Percentiles rank a stretch among this genome's conserved stretches.
Evolutionary conservation across 768 basidiomycete species (phyloP).

Genomic region (Albatrellus ellisii): DNA sequence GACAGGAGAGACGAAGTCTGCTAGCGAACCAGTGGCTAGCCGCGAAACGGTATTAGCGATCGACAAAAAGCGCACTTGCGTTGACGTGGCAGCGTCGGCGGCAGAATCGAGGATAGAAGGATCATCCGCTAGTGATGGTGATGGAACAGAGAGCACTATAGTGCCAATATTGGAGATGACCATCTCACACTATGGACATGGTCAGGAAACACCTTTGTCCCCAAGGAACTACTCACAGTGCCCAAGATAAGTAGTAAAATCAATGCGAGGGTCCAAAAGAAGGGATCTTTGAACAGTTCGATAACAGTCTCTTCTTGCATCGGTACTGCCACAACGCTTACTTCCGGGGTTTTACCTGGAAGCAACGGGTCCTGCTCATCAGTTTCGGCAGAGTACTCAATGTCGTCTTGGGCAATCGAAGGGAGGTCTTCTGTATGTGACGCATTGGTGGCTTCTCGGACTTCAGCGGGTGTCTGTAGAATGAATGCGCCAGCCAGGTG

Average conservation of each 20-base stretch:
- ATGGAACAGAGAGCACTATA: constrained; percentile 52
- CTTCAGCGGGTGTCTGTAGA: constrained; percentile 24
- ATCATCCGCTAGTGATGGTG: constrained; percentile 12
- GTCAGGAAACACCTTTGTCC: not conserved
- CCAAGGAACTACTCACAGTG: constrained; percentile 33
- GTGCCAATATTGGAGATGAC: constrained; percentile 74
- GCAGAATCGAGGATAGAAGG: constrained; percentile 12
- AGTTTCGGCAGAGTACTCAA: constrained; percentile 1
- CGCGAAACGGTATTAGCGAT: constrained; percentile 61
- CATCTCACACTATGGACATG: constrained; percentile 38
- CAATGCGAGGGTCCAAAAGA: constrained; percentile 54
- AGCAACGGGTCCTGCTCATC: constrained; percentile 19
- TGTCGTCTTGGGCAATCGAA: constrained; percentile 9
- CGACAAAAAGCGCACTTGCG: constrained; percentile 61
- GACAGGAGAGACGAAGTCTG: constrained; percentile 60
- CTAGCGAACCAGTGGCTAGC: constrained; percentile 51
- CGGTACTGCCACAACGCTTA: constrained; percentile 15
- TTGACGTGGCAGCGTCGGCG: constrained; percentile 30
- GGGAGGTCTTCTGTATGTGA: constrained; percentile 4
- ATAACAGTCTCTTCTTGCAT: constrained; percentile 20
- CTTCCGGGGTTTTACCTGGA: constrained; percentile 14
- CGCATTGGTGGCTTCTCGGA: not conserved
- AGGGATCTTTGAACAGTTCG: constrained; percentile 36
- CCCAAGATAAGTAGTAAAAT: constrained; percentile 47
- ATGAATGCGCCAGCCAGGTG: constrained; percentile 37